Evolutionary conservation across 306 rosid species (phyloP).

Genomic region (Canavalia ensiformis): DNA sequence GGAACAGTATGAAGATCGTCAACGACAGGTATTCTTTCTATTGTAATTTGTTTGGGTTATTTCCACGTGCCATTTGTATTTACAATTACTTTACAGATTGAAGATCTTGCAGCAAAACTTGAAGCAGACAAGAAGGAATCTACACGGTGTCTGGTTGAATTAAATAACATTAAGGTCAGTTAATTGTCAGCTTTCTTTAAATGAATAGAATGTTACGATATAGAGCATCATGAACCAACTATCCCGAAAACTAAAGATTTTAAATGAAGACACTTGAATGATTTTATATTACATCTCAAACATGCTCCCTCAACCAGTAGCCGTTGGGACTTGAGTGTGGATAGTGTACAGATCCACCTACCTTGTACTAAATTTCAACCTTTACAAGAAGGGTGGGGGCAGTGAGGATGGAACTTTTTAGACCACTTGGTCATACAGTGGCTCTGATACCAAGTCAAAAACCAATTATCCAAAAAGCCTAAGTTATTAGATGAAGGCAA

Average conservation of each 20-base stretch:
- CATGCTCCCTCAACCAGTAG: background rate
- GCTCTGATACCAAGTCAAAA: background rate
- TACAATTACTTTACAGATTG: constrained; percentile 65
- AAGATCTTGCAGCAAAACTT: constrained; percentile 66
- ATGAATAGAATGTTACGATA: background rate
- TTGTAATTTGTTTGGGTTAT: constrained; percentile 2
- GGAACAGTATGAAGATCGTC: constrained; percentile 85
- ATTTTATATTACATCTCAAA: background rate
- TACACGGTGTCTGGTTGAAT: constrained; percentile 58
- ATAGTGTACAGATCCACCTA: background rate
- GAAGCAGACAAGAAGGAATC: constrained; percentile 75
- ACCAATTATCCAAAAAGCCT: background rate
- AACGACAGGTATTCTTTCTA: constrained; percentile 59
- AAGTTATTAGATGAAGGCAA: background rate
- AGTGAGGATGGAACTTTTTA: background rate
- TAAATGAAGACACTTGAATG: background rate
- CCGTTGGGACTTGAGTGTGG: background rate
- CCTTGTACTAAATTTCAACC: background rate
- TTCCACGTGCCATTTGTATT: constrained; percentile 20
- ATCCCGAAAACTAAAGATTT: background rate
- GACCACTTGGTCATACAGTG: background rate
- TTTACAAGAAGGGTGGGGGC: background rate
- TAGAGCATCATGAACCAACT: background rate
- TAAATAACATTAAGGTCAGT: constrained; percentile 77
- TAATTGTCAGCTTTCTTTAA: constrained; percentile 27